phyloP scores from a whole-genome alignment of 2,329 filamentous ascomycete species.

The Escovopsis sp. region DNA sequence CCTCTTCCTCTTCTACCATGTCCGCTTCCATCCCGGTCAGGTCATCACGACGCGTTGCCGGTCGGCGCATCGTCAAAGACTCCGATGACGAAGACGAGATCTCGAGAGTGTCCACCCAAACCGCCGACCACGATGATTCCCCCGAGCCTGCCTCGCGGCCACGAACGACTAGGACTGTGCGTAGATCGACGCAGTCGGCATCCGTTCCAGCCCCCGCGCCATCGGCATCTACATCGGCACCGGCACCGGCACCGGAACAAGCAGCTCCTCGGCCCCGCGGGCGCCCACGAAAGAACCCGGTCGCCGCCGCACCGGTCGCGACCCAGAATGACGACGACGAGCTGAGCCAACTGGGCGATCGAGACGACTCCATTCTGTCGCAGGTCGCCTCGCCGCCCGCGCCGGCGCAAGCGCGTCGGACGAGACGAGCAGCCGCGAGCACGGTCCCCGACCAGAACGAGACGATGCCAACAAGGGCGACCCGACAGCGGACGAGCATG shows the following conservation, averaged over 20 bases:
- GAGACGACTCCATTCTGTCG: slow-evolving; percentile 4
- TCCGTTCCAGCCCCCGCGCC: not conserved
- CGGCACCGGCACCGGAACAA: slow-evolving; percentile 22
- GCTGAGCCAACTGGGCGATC: slow-evolving; percentile 2
- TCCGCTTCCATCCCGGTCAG: slow-evolving; percentile 20
- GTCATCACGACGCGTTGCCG: slow-evolving; percentile 27
- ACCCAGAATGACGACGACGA: slow-evolving; percentile 5
- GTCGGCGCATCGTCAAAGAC: slow-evolving; percentile 62
- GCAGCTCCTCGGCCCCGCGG: slow-evolving; percentile 27
- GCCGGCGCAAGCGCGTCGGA: slow-evolving; percentile 7
- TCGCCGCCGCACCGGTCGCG: slow-evolving; percentile 10
- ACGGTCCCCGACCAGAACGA: not conserved
- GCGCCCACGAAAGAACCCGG: slow-evolving; percentile 27
- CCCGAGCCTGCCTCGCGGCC: slow-evolving; percentile 48
- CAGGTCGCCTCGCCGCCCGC: slow-evolving; percentile 1
- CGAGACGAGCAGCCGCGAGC: not conserved
- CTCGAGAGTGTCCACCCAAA: slow-evolving; percentile 35
- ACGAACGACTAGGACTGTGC: slow-evolving; percentile 30
- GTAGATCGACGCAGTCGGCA: slow-evolving; percentile 12
- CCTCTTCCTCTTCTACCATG: slow-evolving; percentile 9
- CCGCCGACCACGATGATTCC: slow-evolving; percentile 64
- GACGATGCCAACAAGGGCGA: not conserved
- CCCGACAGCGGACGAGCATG: not conserved
- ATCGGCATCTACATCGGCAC: slow-evolving; percentile 22
- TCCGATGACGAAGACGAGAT: slow-evolving; percentile 62